Percentiles rank a stretch among this genome's conserved stretches.
Evolutionary conservation across 257 asterid species (phyloP).

Genomic region (Nicotiana noctiflora): DNA sequence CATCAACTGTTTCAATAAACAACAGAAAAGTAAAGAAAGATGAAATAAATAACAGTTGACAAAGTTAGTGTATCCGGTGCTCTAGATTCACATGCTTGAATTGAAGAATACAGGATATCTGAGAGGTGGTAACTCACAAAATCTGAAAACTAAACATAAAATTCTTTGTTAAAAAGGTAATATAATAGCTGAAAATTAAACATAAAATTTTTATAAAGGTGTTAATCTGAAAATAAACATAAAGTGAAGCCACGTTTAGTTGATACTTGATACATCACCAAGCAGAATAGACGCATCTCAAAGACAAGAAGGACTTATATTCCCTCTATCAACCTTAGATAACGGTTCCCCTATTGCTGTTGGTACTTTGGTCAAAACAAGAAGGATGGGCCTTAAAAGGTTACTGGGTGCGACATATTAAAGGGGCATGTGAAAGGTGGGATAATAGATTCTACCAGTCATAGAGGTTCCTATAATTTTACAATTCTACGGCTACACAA

Average conservation of each 20-base stretch:
- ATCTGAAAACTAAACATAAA: not conserved
- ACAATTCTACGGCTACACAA: too few relatives aligned
- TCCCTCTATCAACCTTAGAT: not conserved
- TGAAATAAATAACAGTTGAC: not conserved
- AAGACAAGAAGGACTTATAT: not conserved
- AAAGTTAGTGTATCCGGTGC: not conserved
- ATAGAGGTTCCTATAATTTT: too few relatives aligned
- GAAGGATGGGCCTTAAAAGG: not conserved
- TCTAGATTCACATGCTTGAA: not conserved
- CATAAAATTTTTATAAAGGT: too few relatives aligned
- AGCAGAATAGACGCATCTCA: not conserved
- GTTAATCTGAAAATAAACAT: too few relatives aligned
- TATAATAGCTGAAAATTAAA: too few relatives aligned
- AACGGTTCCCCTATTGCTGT: not conserved
- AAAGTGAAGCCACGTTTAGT: not conserved
- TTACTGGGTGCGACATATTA: not conserved
- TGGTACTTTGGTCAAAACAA: not conserved
- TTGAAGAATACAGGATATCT: not conserved
- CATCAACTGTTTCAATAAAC: not conserved
- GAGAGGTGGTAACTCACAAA: not conserved
- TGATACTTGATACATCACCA: not conserved
- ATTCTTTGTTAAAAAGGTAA: too few relatives aligned
- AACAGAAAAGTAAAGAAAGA: not conserved
- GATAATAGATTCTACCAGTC: too few relatives aligned
- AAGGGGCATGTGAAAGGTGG: not conserved